These are phyloP conservation scores for Phytophthora sansomeana DNA, from an alignment of 352 stramenopile genomes.

Conservation along the genomic window DNA sequence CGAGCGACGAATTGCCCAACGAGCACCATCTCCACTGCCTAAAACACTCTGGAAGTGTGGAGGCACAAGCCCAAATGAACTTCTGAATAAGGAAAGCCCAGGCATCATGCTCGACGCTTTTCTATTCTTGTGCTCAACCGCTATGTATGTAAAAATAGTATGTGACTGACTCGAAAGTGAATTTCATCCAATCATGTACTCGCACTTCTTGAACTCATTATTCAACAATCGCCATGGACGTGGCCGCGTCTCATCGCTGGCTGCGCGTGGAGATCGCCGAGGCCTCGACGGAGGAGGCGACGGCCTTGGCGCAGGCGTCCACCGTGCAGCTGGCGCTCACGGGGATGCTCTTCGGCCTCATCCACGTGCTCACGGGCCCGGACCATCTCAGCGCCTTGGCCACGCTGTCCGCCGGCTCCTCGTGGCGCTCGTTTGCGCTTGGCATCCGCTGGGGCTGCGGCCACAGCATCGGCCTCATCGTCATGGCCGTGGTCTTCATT, in stretches of 20 bases:
- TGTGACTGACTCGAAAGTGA: not conserved
- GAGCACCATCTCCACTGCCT: conserved; percentile 47
- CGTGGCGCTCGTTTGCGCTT: conserved; percentile 78
- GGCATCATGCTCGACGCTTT: too few relatives aligned
- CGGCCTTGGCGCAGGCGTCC: conserved; percentile 49
- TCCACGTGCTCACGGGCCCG: conserved; percentile 77
- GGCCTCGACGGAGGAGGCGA: conserved; percentile 33
- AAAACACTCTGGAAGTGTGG: not conserved
- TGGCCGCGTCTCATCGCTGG: conserved; percentile 29
- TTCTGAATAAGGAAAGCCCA: too few relatives aligned
- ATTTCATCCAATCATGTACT: not conserved
- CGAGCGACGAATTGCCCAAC: conserved; percentile 56
- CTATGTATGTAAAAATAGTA: conserved; percentile 4
- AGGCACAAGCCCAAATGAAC: too few relatives aligned
- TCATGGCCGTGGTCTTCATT: conserved; percentile 76
- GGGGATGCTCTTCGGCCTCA: conserved; percentile 67
- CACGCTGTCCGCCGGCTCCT: conserved; percentile 81
- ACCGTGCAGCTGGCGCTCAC: conserved; percentile 49
- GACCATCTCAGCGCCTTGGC: conserved; percentile 90
- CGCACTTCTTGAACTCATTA: not conserved
- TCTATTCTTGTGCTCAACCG: not conserved
- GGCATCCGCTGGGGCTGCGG: conserved; percentile 91
- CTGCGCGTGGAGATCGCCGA: conserved; percentile 49
- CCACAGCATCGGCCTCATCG: conserved; percentile 85
- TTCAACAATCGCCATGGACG: conserved; percentile 15